phyloP scores from a whole-genome alignment of 352 stramenopile genomes.

The Phytopythium montanum region DNA sequence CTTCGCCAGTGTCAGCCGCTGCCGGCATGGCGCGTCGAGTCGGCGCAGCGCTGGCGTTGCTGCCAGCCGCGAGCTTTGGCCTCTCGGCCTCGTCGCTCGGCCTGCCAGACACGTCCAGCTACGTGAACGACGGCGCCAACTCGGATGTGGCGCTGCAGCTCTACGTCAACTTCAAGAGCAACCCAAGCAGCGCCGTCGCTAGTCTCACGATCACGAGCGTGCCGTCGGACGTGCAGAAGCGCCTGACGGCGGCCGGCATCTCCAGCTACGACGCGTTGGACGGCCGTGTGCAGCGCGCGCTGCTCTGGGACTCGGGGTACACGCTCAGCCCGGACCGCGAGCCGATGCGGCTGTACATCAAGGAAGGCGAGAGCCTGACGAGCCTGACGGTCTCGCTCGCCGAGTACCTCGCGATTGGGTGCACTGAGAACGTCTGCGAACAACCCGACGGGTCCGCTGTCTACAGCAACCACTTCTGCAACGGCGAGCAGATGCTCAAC shows the following conservation, averaged over 20 bases:
- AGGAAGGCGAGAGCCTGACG: constrained; percentile 15
- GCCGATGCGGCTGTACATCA: constrained; percentile 2
- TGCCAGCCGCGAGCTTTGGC: neutral
- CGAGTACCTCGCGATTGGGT: constrained; percentile 18
- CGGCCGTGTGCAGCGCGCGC: constrained; percentile 22
- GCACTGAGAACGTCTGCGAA: constrained; percentile 15
- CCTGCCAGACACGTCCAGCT: neutral
- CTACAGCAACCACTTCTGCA: constrained; percentile 19
- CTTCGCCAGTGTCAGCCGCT: too few relatives aligned
- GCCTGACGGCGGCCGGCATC: neutral
- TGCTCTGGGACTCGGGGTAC: constrained; percentile 35
- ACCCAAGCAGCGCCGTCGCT: neutral
- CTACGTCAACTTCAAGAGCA: constrained; percentile 8
- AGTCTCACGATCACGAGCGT: neutral
- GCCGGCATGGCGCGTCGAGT: neutral
- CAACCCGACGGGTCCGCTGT: constrained; percentile 13
- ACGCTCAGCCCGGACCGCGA: neutral
- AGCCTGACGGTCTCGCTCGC: constrained; percentile 18
- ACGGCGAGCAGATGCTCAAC: constrained; percentile 30
- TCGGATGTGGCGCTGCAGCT: constrained; percentile 28
- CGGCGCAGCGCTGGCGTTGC: neutral
- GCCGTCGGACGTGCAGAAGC: neutral
- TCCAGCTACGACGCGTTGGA: constrained; percentile 10
- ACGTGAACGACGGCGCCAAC: constrained; percentile 19
- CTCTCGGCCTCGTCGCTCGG: neutral